Evolutionary conservation across 306 rosid genomes (phyloP), one percentile per base, ranked within the genome.

Genomic region (Herpetospermum pedunculosum): DNA sequence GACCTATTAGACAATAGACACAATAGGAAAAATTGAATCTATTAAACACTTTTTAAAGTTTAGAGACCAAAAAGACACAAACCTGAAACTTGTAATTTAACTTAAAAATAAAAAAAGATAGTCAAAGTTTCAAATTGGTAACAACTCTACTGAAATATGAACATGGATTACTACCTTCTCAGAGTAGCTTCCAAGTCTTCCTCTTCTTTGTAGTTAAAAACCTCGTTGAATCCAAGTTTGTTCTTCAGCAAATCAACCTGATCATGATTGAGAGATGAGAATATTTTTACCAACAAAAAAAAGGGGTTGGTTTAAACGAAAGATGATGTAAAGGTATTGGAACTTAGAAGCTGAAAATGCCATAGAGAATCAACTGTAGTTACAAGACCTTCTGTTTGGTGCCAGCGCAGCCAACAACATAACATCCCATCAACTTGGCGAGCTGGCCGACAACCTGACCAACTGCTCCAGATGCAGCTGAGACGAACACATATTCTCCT

Each of bases 361-460:
- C 29, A 62, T 16, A 67, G 12, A 13, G 6, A n/a, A 21, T 41
- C 4, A 13, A 8, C 4, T 16, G 6, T 16, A 29, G 5, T 30
- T 32, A 15, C 25, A 48, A n/a, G 40, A 2, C 81, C 81, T 80
- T 77, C 29, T 72, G 35, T 54, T 80, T 23, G 54, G 72, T 77
- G 43, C 84, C 84, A 35, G 84, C 84, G 54, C 84, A 76, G 11
- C 84, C 84, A 44, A 80, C 84, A 72, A 80, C 84, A 13, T 76
- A 72, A 37, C 83, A 80, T 1, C 83, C 83, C 70, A 25, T 16
- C 54, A 80, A 53, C 28, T 80, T 80, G 1, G 83, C 80, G 9
- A 72, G 35, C n/a, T 82, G 85, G n/a, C 83, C 85, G 30, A 78
- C 85, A 2, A 78, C 52, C 65, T 82, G 80, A 52, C 85, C 85